Evolutionary conservation across 495 filamentous ascomycete species (phyloP).

Genomic region (Parmelia sp.): DNA sequence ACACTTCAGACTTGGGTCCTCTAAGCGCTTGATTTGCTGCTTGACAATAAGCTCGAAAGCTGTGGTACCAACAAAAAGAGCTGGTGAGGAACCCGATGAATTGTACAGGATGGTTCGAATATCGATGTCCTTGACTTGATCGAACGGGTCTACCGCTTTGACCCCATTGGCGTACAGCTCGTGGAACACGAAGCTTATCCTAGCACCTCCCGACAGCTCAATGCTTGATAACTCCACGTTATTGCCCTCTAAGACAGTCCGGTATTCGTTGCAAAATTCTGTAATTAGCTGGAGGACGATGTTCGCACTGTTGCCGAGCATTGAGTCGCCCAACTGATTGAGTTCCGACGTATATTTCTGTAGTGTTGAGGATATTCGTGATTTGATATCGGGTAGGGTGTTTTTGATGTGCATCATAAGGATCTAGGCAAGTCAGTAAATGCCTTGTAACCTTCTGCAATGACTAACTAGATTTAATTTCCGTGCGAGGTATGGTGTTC

Average conservation of each 20-base stretch:
- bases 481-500: conserved; percentile 90
- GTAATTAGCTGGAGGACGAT: conserved; percentile 98
- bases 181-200: conserved; percentile 99
- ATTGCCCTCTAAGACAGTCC: conserved; percentile 91
- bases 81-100: conserved; percentile 94
- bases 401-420: conserved; percentile 99
- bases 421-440: conserved; percentile 51
- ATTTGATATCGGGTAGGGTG: conserved; percentile 97
- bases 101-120: conserved; percentile 97
- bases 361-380: conserved; percentile 82
- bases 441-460: neutral
- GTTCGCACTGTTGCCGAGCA: conserved; percentile 93
- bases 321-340: conserved; percentile 76
- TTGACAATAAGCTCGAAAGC: conserved; percentile 98
- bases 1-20: conserved; percentile 96
- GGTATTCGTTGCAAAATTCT: conserved; percentile 96
- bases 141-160: conserved; percentile 97
- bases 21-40: conserved; percentile 93
- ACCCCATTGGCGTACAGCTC: conserved; percentile 97
- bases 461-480: conserved; percentile 80
- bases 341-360: conserved; percentile 88
- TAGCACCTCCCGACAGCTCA: conserved; percentile 91
- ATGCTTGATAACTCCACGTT: conserved; percentile 85
- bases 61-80: conserved; percentile 94
- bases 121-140: conserved; percentile 94